Evolutionary conservation across 78 protist genomes (phyloP).

Genomic region (Guillardia theta): DNA sequence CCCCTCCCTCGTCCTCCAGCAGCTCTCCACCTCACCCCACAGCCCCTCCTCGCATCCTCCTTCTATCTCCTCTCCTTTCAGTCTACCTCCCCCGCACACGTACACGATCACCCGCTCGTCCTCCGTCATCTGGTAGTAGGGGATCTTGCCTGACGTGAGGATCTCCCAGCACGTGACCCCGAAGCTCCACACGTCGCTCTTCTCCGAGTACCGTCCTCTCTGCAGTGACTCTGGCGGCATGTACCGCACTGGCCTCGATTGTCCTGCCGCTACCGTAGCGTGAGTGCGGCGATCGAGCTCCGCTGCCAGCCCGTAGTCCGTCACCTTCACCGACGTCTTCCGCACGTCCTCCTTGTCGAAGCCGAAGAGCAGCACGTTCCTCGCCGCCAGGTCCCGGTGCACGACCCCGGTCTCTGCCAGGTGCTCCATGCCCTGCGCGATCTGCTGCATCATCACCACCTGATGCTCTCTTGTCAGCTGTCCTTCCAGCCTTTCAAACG

Average conservation of each 20-base stretch:
- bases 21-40: background rate
- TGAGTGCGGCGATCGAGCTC: background rate
- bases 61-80: background rate
- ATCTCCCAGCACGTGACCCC: slow-evolving; percentile 29
- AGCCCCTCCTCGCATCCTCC: background rate
- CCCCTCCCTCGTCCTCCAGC: background rate
- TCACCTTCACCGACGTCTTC: background rate
- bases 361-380: background rate
- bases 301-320: background rate
- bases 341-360: background rate
- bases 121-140: background rate
- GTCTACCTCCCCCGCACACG: background rate
- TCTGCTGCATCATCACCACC: background rate
- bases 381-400: slow-evolving; percentile 35
- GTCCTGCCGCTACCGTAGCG: background rate
- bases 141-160: background rate
- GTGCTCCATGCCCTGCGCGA: background rate
- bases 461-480: background rate
- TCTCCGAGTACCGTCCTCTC: background rate
- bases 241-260: background rate
- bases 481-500: background rate
- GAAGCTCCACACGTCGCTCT: slow-evolving; percentile 29
- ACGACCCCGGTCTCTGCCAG: background rate
- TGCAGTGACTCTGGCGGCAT: slow-evolving; percentile 10
- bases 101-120: background rate